A percentile compares a stretch with the other conserved stretches of the same genome.
phyloP scores from a whole-genome alignment of 352 stramenopile species.

The Phytophthora agathidicida region DNA sequence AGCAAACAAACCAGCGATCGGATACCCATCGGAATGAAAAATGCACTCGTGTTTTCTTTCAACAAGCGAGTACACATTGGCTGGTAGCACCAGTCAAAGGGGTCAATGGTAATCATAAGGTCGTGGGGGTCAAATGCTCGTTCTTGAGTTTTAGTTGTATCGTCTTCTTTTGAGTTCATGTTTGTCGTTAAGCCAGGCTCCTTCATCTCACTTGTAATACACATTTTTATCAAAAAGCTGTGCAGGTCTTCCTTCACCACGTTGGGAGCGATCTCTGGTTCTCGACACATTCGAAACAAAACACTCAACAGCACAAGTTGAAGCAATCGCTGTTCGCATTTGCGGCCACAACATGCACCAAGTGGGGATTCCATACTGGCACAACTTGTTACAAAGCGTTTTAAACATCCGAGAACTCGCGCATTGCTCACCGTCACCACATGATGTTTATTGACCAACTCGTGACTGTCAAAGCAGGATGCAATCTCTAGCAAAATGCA shows the following conservation, averaged over 20 bases:
- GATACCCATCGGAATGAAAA: slow-evolving; percentile 49
- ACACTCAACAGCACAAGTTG: slow-evolving; percentile 36
- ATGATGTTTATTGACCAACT: slow-evolving; percentile 8
- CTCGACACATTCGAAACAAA: slow-evolving; percentile 47
- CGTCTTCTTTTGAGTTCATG: not conserved
- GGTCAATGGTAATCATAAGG: slow-evolving; percentile 50
- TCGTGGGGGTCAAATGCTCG: slow-evolving; percentile 40
- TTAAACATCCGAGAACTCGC: slow-evolving; percentile 42
- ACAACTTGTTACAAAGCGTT: slow-evolving; percentile 35
- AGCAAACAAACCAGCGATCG: slow-evolving; percentile 48
- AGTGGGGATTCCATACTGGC: not conserved
- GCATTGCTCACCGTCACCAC: slow-evolving; percentile 43
- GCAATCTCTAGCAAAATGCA: slow-evolving; percentile 38
- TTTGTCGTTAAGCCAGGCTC: not conserved
- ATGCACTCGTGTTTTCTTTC: slow-evolving; percentile 27
- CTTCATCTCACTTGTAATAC: not conserved
- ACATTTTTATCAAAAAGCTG: slow-evolving; percentile 46
- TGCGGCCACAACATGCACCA: slow-evolving; percentile 24
- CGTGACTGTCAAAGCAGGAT: slow-evolving; percentile 21
- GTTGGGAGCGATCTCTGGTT: slow-evolving; percentile 31
- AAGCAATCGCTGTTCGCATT: slow-evolving; percentile 37
- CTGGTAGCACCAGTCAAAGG: slow-evolving; percentile 67
- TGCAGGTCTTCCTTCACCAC: slow-evolving; percentile 54
- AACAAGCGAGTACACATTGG: slow-evolving; percentile 31
- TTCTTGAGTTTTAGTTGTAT: not conserved